Evolutionary conservation across 306 rosid genomes (phyloP).

Genomic region (Acacia melanoxylon): DNA sequence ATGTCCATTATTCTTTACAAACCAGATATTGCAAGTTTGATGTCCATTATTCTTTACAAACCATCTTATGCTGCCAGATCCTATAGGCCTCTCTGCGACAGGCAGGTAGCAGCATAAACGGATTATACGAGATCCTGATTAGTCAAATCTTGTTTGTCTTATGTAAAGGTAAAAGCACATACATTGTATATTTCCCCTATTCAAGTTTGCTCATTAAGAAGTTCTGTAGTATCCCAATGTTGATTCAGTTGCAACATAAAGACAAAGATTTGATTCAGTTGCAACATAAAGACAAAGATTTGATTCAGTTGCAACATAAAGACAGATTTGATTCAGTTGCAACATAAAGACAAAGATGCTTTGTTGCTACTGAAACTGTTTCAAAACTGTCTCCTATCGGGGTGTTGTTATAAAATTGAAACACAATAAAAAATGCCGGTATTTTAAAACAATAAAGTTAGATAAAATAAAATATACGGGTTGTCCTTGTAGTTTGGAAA

Average conservation of each 20-base stretch:
- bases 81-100: not conserved
- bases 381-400: not conserved
- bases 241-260: not conserved
- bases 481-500: not conserved
- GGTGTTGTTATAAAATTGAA: not conserved
- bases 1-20: too few relatives aligned
- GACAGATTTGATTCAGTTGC: not conserved
- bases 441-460: not conserved
- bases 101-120: not conserved
- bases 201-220: not conserved
- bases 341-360: not conserved
- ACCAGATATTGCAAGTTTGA: not conserved
- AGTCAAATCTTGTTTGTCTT: not conserved
- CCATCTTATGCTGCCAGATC: not conserved
- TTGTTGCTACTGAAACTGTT: not conserved
- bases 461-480: not conserved
- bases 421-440: not conserved
- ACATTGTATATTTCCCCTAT: not conserved
- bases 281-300: not conserved
- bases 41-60: not conserved
- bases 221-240: not conserved
- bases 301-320: not conserved
- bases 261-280: too few relatives aligned
- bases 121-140: not conserved
- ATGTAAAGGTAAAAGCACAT: not conserved